Conservation (phyloP, 1,284 basidiomycete genomes). For the Cutaneotrichosporon cutaneum region DNA sequence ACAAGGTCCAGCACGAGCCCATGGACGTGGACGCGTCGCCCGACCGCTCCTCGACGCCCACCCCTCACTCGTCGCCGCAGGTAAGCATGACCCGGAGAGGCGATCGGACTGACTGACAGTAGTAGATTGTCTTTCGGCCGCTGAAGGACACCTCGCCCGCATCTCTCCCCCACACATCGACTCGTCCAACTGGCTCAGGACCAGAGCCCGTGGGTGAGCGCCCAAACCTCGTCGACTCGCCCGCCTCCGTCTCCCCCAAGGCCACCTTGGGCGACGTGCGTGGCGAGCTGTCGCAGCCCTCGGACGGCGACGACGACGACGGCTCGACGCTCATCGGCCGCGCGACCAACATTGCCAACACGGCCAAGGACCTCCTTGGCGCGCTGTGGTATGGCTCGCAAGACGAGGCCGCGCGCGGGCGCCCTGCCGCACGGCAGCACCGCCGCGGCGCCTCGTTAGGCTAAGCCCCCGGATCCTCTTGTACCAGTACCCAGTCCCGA, state of each 20-base stretch:
- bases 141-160: conserved; percentile 50
- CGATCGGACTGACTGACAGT: conserved; percentile 29
- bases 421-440: not conserved
- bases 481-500: not conserved
- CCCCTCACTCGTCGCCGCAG: conserved; percentile 54
- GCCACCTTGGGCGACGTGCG: conserved; percentile 2
- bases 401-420: not conserved
- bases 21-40: conserved; percentile 46
- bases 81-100: conserved; percentile 36
- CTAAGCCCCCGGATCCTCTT: not conserved
- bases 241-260: conserved; percentile 5
- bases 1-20: conserved; percentile 33
- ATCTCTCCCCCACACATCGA: conserved; percentile 44
- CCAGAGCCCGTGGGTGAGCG: conserved; percentile 1
- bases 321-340: conserved; percentile 48
- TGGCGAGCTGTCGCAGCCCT: conserved; percentile 19
- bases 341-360: conserved; percentile 53
- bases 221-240: conserved; percentile 22
- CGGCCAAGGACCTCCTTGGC: conserved; percentile 53
- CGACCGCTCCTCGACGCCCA: conserved; percentile 49
- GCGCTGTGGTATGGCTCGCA: conserved; percentile 50
- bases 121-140: conserved; percentile 48
- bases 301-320: conserved; percentile 34
- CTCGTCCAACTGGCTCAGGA: conserved; percentile 14
- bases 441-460: conserved; percentile 5